A percentile compares a stretch with the other conserved stretches of the same genome.
phyloP scores from a whole-genome alignment of 768 basidiomycete species.

The Tulasnella calospora region DNA sequence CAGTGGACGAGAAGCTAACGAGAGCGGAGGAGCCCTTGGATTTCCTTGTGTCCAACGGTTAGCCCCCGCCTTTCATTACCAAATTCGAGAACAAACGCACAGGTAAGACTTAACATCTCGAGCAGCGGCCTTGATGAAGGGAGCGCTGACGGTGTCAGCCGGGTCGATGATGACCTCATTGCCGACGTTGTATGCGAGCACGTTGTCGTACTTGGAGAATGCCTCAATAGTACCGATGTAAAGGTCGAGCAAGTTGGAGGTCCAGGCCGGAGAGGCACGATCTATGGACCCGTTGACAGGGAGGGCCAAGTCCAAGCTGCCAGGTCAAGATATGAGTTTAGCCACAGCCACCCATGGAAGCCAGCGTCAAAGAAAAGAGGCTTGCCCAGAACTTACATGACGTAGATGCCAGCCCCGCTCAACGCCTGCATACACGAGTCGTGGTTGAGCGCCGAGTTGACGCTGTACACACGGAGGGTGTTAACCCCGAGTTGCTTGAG shows the following conservation, averaged over 20 bases:
- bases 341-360: not conserved
- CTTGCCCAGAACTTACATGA: slow-evolving; percentile 55
- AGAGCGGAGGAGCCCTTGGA: slow-evolving; percentile 60
- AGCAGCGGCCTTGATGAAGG: slow-evolving; percentile 87
- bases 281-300: slow-evolving; percentile 81
- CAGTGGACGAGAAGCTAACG: slow-evolving; percentile 81
- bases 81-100: slow-evolving; percentile 40
- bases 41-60: slow-evolving; percentile 40
- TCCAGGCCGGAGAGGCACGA: slow-evolving; percentile 67
- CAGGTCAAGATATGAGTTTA: slow-evolving; percentile 4
- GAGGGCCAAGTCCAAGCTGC: slow-evolving; percentile 77
- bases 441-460: slow-evolving; percentile 76
- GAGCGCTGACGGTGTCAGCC: slow-evolving; percentile 53
- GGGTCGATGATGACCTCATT: slow-evolving; percentile 69
- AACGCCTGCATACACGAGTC: slow-evolving; percentile 79
- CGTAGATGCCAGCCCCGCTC: slow-evolving; percentile 76
- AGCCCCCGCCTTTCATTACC: not conserved
- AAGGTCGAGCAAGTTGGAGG: slow-evolving; percentile 69
- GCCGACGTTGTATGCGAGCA: slow-evolving; percentile 84
- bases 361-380: not conserved
- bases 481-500: slow-evolving; percentile 75
- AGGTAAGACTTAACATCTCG: slow-evolving; percentile 84
- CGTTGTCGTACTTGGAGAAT: slow-evolving; percentile 83
- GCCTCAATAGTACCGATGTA: slow-evolving; percentile 73
- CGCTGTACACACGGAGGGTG: slow-evolving; percentile 78